Conservation (phyloP, 2,329 filamentous ascomycete species). For the Talaromyces atroroseus region DNA sequence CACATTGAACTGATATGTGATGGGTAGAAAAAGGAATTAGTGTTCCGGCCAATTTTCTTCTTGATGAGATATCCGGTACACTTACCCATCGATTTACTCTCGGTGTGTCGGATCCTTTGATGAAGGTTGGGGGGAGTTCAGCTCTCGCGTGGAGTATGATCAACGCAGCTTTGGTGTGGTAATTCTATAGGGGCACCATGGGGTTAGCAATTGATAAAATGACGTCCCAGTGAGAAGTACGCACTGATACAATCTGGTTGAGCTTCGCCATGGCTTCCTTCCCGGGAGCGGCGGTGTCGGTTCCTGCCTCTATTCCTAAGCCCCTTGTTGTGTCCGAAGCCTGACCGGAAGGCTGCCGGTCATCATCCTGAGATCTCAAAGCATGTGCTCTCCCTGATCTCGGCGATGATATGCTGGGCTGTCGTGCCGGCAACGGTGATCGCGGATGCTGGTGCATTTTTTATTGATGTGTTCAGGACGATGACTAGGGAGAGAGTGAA, state of each 20-base stretch:
- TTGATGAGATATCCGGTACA: slow-evolving; percentile 48
- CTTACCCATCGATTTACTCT: slow-evolving; percentile 84
- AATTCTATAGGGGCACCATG: slow-evolving; percentile 59
- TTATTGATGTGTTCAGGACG: slow-evolving; percentile 18
- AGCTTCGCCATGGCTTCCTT: slow-evolving; percentile 71
- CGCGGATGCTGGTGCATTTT: slow-evolving; percentile 91
- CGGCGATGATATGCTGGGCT: slow-evolving; percentile 65
- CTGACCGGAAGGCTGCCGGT: slow-evolving; percentile 50
- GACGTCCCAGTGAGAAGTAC: slow-evolving; percentile 15
- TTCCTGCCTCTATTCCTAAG: slow-evolving; percentile 46
- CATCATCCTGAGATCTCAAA: slow-evolving; percentile 60
- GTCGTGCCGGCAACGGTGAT: slow-evolving; percentile 65
- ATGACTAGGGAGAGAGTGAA: slow-evolving; percentile 1
- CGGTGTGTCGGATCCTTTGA: slow-evolving; percentile 52
- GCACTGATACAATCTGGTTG: slow-evolving; percentile 88
- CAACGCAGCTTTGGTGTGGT: slow-evolving; percentile 80
- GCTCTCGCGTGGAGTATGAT: slow-evolving; percentile 78
- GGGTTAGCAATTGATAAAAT: slow-evolving; percentile 18
- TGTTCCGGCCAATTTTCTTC: slow-evolving; percentile 79
- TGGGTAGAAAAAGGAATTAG: slow-evolving; percentile 3
- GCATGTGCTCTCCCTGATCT: slow-evolving; percentile 70
- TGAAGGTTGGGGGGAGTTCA: slow-evolving; percentile 56
- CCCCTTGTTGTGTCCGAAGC: slow-evolving; percentile 46
- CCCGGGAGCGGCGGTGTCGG: slow-evolving; percentile 46
- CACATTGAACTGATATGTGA: slow-evolving; percentile 71